Percentiles rank a stretch among this genome's conserved stretches.
Evolutionary conservation across 1,139 yeast genomes (phyloP).

Genomic region (Diutina siamensis): DNA sequence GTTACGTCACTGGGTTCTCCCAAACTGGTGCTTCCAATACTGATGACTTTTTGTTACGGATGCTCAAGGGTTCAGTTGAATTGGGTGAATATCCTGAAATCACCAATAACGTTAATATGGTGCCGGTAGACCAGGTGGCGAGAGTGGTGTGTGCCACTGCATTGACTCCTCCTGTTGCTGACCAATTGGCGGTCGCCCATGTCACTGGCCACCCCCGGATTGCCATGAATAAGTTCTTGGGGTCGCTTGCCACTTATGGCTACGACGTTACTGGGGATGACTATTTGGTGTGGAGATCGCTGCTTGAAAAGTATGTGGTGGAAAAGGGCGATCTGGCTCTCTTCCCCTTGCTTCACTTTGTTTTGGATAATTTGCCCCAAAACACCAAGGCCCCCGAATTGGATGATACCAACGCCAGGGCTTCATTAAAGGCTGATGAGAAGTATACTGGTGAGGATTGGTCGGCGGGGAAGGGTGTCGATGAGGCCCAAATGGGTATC

Average conservation of each 20-base stretch:
- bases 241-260: conserved; percentile 57
- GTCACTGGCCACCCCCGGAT: conserved; percentile 97
- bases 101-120: conserved; percentile 83
- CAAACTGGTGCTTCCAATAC: conserved; percentile 82
- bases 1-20: conserved; percentile 86
- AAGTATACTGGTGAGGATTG: conserved; percentile 54
- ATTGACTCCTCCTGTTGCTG: conserved; percentile 52
- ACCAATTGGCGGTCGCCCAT: conserved; percentile 64
- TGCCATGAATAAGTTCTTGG: conserved; percentile 62
- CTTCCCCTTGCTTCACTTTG: conserved; percentile 89
- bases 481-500: conserved; percentile 50
- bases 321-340: conserved; percentile 72
- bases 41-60: conserved; percentile 88
- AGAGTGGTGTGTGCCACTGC: conserved; percentile 79
- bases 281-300: conserved; percentile 69
- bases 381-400: conserved; percentile 92
- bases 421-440: conserved; percentile 49
- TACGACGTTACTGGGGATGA: conserved; percentile 51
- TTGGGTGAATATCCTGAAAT: conserved; percentile 80
- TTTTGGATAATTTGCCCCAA: conserved; percentile 80
- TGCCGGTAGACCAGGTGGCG: conserved; percentile 97
- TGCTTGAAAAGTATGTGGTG: conserved; percentile 67
- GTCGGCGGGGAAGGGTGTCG: conserved; percentile 65
- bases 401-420: conserved; percentile 71
- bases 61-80: conserved; percentile 90